Conservation (phyloP, 495 filamentous ascomycete genomes). For the Penicillium ochrochloron region DNA sequence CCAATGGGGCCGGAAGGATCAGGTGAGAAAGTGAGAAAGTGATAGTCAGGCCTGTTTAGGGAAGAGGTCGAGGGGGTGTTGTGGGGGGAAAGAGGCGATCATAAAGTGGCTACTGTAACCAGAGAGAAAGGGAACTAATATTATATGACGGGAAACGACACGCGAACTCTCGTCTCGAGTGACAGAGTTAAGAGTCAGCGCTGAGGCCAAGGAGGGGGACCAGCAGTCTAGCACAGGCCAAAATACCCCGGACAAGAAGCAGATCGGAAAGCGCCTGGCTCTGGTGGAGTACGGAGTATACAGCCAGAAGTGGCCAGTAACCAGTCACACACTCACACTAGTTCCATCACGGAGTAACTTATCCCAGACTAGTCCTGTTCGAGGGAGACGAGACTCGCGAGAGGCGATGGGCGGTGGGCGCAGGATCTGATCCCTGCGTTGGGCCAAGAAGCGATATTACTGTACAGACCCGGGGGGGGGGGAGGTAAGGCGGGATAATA, state of each 20-base stretch:
- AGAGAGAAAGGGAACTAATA: background rate
- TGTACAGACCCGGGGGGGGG: too few relatives aligned
- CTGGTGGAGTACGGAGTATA: background rate
- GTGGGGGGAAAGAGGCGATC: background rate
- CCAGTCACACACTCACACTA: background rate
- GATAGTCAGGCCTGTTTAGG: background rate
- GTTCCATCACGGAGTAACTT: background rate
- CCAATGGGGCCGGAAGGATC: slow-evolving; percentile 8
- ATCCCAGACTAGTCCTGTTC: background rate
- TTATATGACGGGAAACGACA: background rate
- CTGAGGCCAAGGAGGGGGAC: background rate
- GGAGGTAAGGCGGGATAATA: too few relatives aligned
- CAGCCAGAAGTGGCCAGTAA: background rate
- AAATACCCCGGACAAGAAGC: slow-evolving; percentile 1
- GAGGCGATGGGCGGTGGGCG: background rate
- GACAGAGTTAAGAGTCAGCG: background rate
- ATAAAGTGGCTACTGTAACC: background rate
- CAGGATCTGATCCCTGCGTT: background rate
- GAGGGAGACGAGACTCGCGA: background rate
- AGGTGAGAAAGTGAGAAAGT: slow-evolving; percentile 5
- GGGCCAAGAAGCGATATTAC: background rate
- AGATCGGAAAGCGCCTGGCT: background rate
- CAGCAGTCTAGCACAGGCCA: background rate
- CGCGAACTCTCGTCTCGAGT: background rate
- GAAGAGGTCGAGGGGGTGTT: background rate